These are phyloP conservation scores for Microdochium nivale DNA, from an alignment of 2,329 filamentous ascomycete species.

Conservation along the genomic window DNA sequence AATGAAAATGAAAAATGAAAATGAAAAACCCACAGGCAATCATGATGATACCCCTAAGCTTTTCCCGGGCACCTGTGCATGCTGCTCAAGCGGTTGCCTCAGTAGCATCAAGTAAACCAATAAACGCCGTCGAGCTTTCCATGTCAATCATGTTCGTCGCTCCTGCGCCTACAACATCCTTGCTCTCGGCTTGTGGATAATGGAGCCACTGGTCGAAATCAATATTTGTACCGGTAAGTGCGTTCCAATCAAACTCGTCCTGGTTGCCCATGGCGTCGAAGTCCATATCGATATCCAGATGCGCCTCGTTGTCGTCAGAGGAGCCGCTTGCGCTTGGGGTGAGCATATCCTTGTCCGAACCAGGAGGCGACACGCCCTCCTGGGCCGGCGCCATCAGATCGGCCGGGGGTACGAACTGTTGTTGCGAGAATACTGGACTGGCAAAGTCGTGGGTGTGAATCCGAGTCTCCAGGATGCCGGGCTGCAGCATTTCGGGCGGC, in stretches of 20 bases:
- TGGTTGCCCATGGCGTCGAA: conserved; percentile 28
- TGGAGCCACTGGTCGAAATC: conserved; percentile 53
- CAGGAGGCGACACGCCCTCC: conserved; percentile 3
- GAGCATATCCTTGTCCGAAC: conserved; percentile 1
- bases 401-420: conserved; percentile 7
- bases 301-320: conserved; percentile 25
- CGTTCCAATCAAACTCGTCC: conserved; percentile 46
- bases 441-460: background rate
- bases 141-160: background rate
- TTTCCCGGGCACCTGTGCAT: no score
- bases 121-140: background rate
- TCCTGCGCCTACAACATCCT: conserved; percentile 11
- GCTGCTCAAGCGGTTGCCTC: background rate
- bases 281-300: conserved; percentile 36
- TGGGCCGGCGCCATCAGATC: conserved; percentile 7
- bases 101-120: background rate
- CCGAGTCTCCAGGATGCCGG: background rate
- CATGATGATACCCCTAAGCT: no score
- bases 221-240: conserved; percentile 41
- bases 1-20: no score
- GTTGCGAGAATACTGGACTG: background rate
- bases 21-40: no score
- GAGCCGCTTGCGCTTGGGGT: conserved; percentile 12
- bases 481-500: conserved; percentile 39
- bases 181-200: conserved; percentile 42